Evolutionary conservation across 768 basidiomycete genomes (phyloP), one percentile per base, ranked within the genome.

Genomic region (Xerocomellus intermedius): DNA sequence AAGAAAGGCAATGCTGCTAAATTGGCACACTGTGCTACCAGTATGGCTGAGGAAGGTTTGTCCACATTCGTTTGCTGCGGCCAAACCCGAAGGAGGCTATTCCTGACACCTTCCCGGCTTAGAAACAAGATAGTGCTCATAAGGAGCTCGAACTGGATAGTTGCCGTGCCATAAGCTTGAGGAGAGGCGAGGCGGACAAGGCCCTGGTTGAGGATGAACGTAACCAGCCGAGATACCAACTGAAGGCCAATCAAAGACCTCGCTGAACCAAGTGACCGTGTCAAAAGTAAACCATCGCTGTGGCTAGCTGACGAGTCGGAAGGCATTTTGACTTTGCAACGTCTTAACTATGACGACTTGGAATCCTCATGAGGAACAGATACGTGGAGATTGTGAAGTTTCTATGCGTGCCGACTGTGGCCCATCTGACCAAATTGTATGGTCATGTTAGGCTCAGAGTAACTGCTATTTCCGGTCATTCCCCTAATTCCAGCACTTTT

Each of bases 101-200:
- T 91, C 38, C 97, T 80, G 8, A 98, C 81, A 17, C 95, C 96
- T 70, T 99, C 97, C n/a, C 97, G 79, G 33, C 88, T 87, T 8
- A 98, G 78, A 70, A 98, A 98, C 42, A 98, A 77, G 63, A 95
- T 90, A 12, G 94, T 94, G 61, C 87, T 91, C 43, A 91, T 80
- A 24, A 98, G 67, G 26, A 98, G 82, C 68, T 98, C 97, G 71
- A 98, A 94, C 64, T 97, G 95, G 57, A 99, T 89, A 0, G 93
- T 84, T 16, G 92, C 94, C 0, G 91, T 94, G 10, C 96, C 89
- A 67, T 92, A 95, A 14, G 87, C 88, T 33, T 82, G 82, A 1
- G 95, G 94, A 0, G 92, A 86, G 2, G 89, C 86, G 28, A 94
- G 77, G 1, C 93, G 85, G 38, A 98, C 77, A 13, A 98, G 79